phyloP scores from a whole-genome alignment of 2,329 filamentous ascomycete genomes.

The Sporothrix mexicana region DNA sequence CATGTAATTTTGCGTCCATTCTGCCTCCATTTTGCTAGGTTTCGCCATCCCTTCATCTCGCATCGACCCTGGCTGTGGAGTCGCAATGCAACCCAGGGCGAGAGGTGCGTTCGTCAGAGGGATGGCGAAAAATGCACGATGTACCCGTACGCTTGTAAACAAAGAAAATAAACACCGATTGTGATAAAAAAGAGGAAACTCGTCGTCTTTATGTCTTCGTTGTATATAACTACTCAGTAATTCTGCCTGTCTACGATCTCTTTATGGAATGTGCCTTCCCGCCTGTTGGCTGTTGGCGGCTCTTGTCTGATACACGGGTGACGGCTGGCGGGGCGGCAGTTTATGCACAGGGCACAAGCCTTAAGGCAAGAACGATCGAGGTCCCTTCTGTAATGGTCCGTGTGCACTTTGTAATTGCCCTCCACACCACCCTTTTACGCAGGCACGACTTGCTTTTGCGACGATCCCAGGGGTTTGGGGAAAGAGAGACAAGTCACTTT shows the following conservation, averaged over 20 bases:
- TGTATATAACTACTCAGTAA: neutral
- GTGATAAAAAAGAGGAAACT: neutral
- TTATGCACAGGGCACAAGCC: slow-evolving; percentile 3
- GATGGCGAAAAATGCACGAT: neutral
- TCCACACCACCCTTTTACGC: neutral
- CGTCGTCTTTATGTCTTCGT: neutral
- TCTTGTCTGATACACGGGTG: slow-evolving; percentile 24
- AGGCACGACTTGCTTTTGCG: neutral
- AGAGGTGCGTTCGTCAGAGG: slow-evolving; percentile 7
- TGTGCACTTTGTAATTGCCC: neutral
- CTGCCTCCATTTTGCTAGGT: neutral
- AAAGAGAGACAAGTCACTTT: neutral
- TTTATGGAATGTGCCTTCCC: slow-evolving; percentile 14
- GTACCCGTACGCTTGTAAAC: neutral
- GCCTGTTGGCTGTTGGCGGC: slow-evolving; percentile 6
- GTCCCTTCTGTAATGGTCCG: neutral
- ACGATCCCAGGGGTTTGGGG: neutral
- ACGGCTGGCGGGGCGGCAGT: slow-evolving; percentile 25
- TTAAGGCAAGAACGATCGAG: neutral
- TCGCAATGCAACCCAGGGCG: slow-evolving; percentile 9
- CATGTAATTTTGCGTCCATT: neutral
- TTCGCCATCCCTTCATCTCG: slow-evolving; percentile 14
- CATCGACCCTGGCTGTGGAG: slow-evolving; percentile 14
- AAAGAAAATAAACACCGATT: neutral
- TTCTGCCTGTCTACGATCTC: neutral